These are phyloP conservation scores for Diversispora epigaea DNA, from an alignment of 192 early-diverging fungal genomes.

Conservation along the genomic window DNA sequence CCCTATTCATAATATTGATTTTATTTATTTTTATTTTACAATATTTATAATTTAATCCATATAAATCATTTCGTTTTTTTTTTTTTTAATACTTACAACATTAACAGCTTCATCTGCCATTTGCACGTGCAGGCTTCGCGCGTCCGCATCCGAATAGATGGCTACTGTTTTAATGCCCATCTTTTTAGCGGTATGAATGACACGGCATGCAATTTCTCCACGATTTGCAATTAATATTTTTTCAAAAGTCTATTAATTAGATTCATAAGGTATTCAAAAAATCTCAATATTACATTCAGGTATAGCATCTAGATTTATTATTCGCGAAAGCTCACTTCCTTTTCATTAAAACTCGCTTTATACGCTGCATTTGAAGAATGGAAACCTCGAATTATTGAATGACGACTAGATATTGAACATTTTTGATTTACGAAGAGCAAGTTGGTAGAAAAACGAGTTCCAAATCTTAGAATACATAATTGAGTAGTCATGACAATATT, in stretches of 20 bases:
- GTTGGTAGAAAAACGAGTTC: neutral
- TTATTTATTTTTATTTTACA: neutral
- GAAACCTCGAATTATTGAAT: neutral
- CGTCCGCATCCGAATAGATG: conserved; percentile 91
- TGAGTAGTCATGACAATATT: neutral
- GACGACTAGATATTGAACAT: neutral
- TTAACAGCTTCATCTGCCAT: conserved; percentile 85
- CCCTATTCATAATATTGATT: conserved; percentile 41
- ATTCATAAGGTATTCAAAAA: neutral
- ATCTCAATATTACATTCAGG: neutral
- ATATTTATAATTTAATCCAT: too few relatives aligned
- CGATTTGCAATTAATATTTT: conserved; percentile 95
- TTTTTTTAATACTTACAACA: conserved; percentile 46
- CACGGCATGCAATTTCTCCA: conserved; percentile 92
- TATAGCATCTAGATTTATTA: too few relatives aligned
- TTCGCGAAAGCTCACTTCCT: neutral
- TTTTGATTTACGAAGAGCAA: conserved; percentile 3
- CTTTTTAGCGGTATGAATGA: conserved; percentile 87
- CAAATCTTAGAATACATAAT: neutral
- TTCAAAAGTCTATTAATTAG: conserved; percentile 66
- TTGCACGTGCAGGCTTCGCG: conserved; percentile 80
- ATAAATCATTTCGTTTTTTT: neutral
- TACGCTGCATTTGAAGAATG: neutral
- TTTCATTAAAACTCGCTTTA: conserved; percentile 8
- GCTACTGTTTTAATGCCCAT: conserved; percentile 96